phyloP scores from a whole-genome alignment of 768 basidiomycete genomes.

The Phanerodontia chrysosporium region DNA sequence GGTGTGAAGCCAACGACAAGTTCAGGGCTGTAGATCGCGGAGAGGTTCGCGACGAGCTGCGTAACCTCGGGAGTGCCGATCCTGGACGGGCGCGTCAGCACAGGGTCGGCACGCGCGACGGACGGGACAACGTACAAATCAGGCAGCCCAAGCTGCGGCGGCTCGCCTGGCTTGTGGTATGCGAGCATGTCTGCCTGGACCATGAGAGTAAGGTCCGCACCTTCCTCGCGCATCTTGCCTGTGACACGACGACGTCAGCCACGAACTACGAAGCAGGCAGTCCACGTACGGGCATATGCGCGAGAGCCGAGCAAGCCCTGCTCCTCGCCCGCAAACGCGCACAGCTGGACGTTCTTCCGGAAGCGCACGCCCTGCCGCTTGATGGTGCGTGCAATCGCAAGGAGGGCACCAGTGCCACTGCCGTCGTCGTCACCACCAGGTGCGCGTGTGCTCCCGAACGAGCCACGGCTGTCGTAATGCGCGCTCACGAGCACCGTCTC shows the following conservation, averaged over 20 bases:
- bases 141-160: slow-evolving; percentile 80
- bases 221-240: slow-evolving; percentile 55
- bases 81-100: slow-evolving; percentile 34
- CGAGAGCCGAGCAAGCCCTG: slow-evolving; percentile 80
- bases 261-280: not conserved
- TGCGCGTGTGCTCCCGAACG: slow-evolving; percentile 71
- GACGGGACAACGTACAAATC: slow-evolving; percentile 40
- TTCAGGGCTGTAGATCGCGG: slow-evolving; percentile 79
- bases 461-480: slow-evolving; percentile 90
- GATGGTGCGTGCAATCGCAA: slow-evolving; percentile 78
- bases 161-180: slow-evolving; percentile 76
- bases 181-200: slow-evolving; percentile 93
- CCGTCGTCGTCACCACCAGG: slow-evolving; percentile 67
- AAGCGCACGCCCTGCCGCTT: slow-evolving; percentile 62
- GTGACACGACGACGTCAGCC: not conserved
- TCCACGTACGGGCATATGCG: slow-evolving; percentile 69
- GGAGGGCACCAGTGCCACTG: slow-evolving; percentile 62
- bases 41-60: slow-evolving; percentile 70
- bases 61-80: slow-evolving; percentile 77
- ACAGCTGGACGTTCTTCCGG: slow-evolving; percentile 72
- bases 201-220: slow-evolving; percentile 75
- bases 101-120: not conserved
- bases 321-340: slow-evolving; percentile 88
- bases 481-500: slow-evolving; percentile 73
- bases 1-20: slow-evolving; percentile 63